Base-by-base conservation (phyloP, 2,329 filamentous ascomycete species). In the Ascosphaera aggregata region DNA sequence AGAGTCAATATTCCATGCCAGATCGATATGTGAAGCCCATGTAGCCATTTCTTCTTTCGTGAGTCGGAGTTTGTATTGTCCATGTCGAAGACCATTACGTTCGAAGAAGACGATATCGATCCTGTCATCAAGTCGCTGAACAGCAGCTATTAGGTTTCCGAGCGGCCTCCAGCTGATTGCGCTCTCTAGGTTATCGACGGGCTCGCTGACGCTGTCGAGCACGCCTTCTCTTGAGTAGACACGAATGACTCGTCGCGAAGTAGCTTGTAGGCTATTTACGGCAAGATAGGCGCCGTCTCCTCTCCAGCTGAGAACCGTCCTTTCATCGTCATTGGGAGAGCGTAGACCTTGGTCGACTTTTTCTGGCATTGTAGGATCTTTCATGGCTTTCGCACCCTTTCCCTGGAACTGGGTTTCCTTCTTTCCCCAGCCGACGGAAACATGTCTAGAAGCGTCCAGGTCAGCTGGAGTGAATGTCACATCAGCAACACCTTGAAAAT, bases 351-450 rank as follows among this genome's bases (percentile, higher is more conserved):
- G 72, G 50, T 95, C 89, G 15, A 94, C 70, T 52, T 76, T 80
- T 54, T 95, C 85, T 0, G 89, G 89, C 47, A 98, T 80, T 8
- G 89, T 98, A 13, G 89, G 89, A 55, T 98, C 89, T 40, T 81
- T 71, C 45, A 95, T 63, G 16, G 84, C 84, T 59, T 73, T 76
- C 41, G 85, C 86, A 44, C 85, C 73, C 50, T 80, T 82, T 38
- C 89, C 89, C 52, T 94, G 80, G 55, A 98, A 98, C 55, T 98
- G 89, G 0, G 89, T 98, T 59, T 98, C 89, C 53, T 80, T 82
- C 63, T 95, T 95, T 43, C 89, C 89, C 89, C 89, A 98, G 38
- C 89, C 89, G 17, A 98, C 86, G 16, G 84, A 91, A 41, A 94
- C 89, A 62, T 94, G 85, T 54, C 77, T 89, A 18, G 79, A 95